Percentiles rank a stretch among this genome's conserved stretches.
Conservation (phyloP, 306 rosid species). For the Erythrophleum fordii region DNA sequence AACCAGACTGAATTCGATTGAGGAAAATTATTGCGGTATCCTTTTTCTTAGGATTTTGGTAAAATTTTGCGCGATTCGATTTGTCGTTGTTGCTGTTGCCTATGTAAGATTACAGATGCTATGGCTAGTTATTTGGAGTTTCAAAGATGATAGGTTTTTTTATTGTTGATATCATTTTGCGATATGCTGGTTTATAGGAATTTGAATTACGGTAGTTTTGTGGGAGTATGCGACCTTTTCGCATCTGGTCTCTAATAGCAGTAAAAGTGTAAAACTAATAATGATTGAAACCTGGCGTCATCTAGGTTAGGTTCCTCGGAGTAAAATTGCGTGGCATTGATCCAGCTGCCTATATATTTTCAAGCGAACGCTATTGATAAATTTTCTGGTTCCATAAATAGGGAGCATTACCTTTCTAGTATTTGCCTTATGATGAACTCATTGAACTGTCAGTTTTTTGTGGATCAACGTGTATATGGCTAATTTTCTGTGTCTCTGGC, state of each 20-base stretch:
- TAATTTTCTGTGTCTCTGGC: constrained; percentile 11
- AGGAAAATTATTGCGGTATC: background rate
- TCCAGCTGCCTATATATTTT: background rate
- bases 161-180: background rate
- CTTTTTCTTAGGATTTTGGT: constrained; percentile 1
- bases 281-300: background rate
- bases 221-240: background rate
- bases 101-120: constrained; percentile 18
- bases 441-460: constrained; percentile 1
- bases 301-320: background rate
- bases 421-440: constrained; percentile 14
- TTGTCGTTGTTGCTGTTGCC: background rate
- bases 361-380: background rate
- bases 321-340: background rate
- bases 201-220: background rate
- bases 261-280: background rate
- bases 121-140: background rate
- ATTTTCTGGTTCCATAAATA: background rate
- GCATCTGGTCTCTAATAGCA: background rate
- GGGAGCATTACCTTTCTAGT: background rate
- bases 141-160: background rate
- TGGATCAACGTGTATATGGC: constrained; percentile 3
- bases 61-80: background rate
- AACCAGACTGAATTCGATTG: constrained; percentile 1
- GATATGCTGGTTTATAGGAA: background rate